phyloP scores from a whole-genome alignment of 306 rosid species.

The Spatholobus suberectus region DNA sequence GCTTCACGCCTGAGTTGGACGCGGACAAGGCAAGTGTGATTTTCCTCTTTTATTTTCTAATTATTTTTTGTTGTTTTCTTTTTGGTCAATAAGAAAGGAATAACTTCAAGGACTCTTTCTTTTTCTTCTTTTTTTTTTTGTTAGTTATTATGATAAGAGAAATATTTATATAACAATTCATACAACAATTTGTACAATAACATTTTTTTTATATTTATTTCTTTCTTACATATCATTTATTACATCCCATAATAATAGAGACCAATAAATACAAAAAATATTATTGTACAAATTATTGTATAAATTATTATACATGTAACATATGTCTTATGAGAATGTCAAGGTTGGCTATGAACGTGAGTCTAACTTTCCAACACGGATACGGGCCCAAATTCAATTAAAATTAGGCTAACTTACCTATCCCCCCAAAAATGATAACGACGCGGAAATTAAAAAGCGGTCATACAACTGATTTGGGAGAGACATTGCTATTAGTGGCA shows the following conservation, averaged over 20 bases:
- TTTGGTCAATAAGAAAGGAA: background rate
- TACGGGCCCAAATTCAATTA: conserved; percentile 47
- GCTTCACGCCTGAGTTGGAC: background rate
- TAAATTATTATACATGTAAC: no score
- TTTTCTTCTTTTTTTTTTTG: background rate
- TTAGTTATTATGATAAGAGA: no score
- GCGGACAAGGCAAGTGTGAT: background rate
- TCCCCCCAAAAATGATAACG: conserved; percentile 35
- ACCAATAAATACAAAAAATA: no score
- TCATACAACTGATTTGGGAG: conserved; percentile 19
- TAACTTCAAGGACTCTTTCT: background rate
- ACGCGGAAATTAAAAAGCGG: background rate
- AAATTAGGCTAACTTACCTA: conserved; percentile 43
- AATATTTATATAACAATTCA: no score
- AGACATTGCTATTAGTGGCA: conserved; percentile 27
- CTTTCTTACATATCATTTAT: no score
- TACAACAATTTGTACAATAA: no score
- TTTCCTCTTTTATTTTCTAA: background rate
- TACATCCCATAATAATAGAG: no score
- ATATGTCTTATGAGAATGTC: conserved; percentile 14
- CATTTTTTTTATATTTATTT: no score
- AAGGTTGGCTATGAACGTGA: conserved; percentile 27
- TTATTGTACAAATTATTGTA: no score
- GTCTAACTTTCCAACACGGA: conserved; percentile 45
- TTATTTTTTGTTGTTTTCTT: background rate